phyloP scores from a whole-genome alignment of 1,139 yeast genomes.

The Eremothecium coryli region DNA sequence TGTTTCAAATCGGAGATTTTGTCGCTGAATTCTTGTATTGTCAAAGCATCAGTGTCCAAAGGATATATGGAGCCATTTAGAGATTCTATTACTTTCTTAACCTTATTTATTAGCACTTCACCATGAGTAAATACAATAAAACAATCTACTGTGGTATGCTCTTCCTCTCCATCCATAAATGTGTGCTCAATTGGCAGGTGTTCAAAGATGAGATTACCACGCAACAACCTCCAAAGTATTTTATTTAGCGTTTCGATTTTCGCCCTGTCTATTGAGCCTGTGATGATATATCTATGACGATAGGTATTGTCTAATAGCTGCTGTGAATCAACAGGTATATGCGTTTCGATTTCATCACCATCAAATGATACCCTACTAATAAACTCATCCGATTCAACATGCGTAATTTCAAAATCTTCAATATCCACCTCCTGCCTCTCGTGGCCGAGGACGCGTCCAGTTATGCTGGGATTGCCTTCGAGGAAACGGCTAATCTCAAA shows the following conservation, averaged over 20 bases:
- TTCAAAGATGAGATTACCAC: constrained; percentile 64
- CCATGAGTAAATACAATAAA: constrained; percentile 69
- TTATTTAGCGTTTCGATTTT: constrained; percentile 54
- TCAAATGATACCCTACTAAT: constrained; percentile 25
- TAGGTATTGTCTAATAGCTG: constrained; percentile 14
- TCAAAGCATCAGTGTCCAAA: constrained; percentile 33
- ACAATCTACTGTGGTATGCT: constrained; percentile 44
- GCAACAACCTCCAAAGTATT: constrained; percentile 62
- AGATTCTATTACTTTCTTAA: constrained; percentile 53
- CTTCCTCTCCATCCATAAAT: constrained; percentile 31
- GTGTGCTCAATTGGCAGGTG: constrained; percentile 50
- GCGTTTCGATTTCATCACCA: constrained; percentile 12
- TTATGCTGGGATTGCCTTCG: constrained; percentile 27
- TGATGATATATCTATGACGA: constrained; percentile 34
- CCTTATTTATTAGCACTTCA: constrained; percentile 45
- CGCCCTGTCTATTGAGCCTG: constrained; percentile 58
- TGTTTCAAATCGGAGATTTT: constrained; percentile 50
- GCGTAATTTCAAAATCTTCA: constrained; percentile 20
- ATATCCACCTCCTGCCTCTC: constrained; percentile 13
- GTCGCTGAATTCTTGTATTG: constrained; percentile 36
- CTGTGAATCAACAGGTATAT: constrained; percentile 10
- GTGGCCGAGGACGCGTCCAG: constrained; percentile 16
- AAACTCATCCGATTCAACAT: constrained; percentile 20
- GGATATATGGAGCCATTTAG: constrained; percentile 55
- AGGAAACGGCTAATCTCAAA: constrained; percentile 37